A percentile compares a stretch with the other conserved stretches of the same genome.
Conservation (phyloP, 306 rosid species). For the Prunus mira region DNA sequence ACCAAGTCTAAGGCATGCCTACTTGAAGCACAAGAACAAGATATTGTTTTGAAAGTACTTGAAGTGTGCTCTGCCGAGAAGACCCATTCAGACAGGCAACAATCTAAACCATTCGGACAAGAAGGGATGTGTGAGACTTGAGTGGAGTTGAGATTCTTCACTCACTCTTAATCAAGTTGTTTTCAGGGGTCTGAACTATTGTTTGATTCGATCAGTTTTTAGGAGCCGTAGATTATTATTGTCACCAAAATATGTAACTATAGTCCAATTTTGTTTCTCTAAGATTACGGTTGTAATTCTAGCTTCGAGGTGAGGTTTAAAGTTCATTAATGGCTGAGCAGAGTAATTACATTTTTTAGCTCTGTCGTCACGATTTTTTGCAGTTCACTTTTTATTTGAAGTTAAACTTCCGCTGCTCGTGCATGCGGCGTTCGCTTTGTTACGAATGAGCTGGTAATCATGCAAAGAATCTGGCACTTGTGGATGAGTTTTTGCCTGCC, state of each 20-base stretch:
- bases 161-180: slow-evolving; percentile 14
- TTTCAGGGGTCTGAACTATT: slow-evolving; percentile 21
- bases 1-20: slow-evolving; percentile 14
- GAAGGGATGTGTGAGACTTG: not conserved
- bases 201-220: not conserved
- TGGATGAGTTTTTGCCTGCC: no score
- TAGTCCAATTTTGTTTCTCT: slow-evolving; percentile 56
- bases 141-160: not conserved
- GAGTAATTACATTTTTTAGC: not conserved
- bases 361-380: not conserved
- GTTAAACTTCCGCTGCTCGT: no score
- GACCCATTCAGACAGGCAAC: not conserved
- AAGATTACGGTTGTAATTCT: slow-evolving; percentile 30
- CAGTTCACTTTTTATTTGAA: not conserved
- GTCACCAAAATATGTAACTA: slow-evolving; percentile 11
- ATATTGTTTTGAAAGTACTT: not conserved
- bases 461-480: not conserved
- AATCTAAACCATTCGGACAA: not conserved
- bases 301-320: slow-evolving; percentile 25
- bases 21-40: slow-evolving; percentile 13
- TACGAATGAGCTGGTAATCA: not conserved
- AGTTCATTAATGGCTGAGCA: slow-evolving; percentile 6
- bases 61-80: not conserved
- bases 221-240: slow-evolving; percentile 11
- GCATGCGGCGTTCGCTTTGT: no score